These are phyloP conservation scores for Picochlorum sp. DNA, from an alignment of 139 green algal genomes.

Conservation along the genomic window DNA sequence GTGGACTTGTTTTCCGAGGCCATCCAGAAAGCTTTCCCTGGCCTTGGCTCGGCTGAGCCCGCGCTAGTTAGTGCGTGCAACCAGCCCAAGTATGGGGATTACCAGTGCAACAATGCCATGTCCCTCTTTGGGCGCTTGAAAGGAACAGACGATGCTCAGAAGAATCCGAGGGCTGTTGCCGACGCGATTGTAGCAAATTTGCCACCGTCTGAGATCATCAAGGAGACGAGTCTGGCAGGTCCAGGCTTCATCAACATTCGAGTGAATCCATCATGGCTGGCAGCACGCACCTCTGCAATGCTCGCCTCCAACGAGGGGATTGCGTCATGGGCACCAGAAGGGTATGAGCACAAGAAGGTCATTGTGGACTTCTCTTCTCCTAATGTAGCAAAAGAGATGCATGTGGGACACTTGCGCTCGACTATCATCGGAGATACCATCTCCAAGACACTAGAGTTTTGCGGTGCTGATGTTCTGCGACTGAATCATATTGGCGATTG, in stretches of 20 bases:
- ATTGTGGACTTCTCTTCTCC: constrained; percentile 95
- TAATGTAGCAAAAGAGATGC: constrained; percentile 99
- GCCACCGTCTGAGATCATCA: constrained; percentile 47
- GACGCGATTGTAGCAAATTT: constrained; percentile 70
- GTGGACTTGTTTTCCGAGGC: constrained; percentile 48
- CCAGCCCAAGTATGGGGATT: constrained; percentile 85
- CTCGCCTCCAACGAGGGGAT: constrained; percentile 24
- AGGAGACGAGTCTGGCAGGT: constrained; percentile 57
- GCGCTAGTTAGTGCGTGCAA: constrained; percentile 53
- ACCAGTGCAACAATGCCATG: constrained; percentile 99
- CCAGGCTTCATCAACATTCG: constrained; percentile 97
- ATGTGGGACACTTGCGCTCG: constrained; percentile 94
- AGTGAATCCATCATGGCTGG: constrained; percentile 31
- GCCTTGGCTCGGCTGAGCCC: constrained; percentile 15
- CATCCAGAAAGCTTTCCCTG: constrained; percentile 60
- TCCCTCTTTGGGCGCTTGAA: constrained; percentile 81
- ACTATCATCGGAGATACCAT: constrained; percentile 95
- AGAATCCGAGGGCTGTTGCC: constrained; percentile 76
- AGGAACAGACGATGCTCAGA: constrained; percentile 66
- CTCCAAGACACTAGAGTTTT: constrained; percentile 73
- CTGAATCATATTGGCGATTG: constrained; percentile 98
- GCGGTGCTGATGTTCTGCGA: constrained; percentile 74
- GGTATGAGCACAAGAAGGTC: constrained; percentile 30
- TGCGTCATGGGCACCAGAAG: constrained; percentile 33
- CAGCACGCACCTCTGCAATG: constrained; percentile 28